Conservation (phyloP, 2,329 filamentous ascomycete species). For the Geoglossum cookeanum region DNA sequence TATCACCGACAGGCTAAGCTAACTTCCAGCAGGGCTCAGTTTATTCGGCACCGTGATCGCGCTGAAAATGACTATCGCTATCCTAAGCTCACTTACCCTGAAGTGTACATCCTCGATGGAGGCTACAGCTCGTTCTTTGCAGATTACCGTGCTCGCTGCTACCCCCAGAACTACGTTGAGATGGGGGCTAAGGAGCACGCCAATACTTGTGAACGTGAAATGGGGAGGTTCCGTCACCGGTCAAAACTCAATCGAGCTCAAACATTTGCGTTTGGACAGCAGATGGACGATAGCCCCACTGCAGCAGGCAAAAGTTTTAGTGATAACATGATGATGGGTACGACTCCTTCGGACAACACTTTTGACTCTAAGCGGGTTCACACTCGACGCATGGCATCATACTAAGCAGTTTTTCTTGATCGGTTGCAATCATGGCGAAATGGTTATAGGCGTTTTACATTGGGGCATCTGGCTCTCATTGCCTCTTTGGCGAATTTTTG, state of each 20-base stretch:
- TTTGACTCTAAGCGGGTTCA: slow-evolving; percentile 27
- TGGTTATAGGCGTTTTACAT: neutral
- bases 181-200: slow-evolving; percentile 90
- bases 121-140: slow-evolving; percentile 89
- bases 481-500: neutral
- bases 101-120: slow-evolving; percentile 91
- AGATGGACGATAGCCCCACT: slow-evolving; percentile 47
- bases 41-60: slow-evolving; percentile 77
- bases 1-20: slow-evolving; percentile 6
- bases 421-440: neutral
- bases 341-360: neutral
- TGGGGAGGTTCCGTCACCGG: slow-evolving; percentile 75
- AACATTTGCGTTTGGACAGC: slow-evolving; percentile 86
- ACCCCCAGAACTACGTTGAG: slow-evolving; percentile 87
- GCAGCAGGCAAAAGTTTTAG: slow-evolving; percentile 24
- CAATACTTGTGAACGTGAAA: slow-evolving; percentile 80
- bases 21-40: slow-evolving; percentile 43
- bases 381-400: slow-evolving; percentile 44
- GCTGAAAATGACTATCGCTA: slow-evolving; percentile 70
- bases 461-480: neutral
- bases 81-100: slow-evolving; percentile 78
- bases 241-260: slow-evolving; percentile 72
- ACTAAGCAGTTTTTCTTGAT: slow-evolving; percentile 22
- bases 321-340: slow-evolving; percentile 24
- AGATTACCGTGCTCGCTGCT: slow-evolving; percentile 62